Evolutionary conservation across 2,329 filamentous ascomycete genomes (phyloP), one percentile per base, ranked within the genome.

Genomic region (Sclerotiophoma versabilis): DNA sequence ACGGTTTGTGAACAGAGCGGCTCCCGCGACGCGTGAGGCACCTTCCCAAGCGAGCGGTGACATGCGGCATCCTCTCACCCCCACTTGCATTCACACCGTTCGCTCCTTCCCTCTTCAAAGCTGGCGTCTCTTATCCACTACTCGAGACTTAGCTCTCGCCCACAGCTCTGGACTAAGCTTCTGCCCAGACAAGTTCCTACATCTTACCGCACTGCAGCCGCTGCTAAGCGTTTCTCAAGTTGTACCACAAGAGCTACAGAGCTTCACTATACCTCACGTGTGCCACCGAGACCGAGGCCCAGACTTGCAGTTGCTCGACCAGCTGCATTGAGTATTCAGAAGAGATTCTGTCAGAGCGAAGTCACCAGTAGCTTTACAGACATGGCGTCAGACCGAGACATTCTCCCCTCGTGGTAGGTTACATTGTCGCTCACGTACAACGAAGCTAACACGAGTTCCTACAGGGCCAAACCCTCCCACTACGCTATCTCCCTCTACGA

Each of bases 401-500:
- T 80, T 49, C 75, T 80, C 38, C 75, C 78, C 9, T 68, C 74
- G 56, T 75, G 75, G 78, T 79, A 59, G 69, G 76, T 60, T 20
- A 2, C 19, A 50, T n/a, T 36, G 15, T 15, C 4, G 4, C 26
- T 9, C 19, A 3, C 9, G 12, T 14, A n/a, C 27, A 25, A 45
- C 15, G 20, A 34, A 32, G 47, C 66, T 73, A 32, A 73, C 60
- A 47, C n/a, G 8, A 12, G 19, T 14, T 38, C 33, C 14, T 29
- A 33, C 57, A 87, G 85, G 71, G 86, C 93, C 72, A 93, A 92
- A 79, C 92, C 95, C 2, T 80, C 82, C 59, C 92, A 98, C 79
- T 99, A 99, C 79, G 81, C 85, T 69, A 82, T 99, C 62, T 91
- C 88, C 50, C 84, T 99, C 65, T 86, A 83, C 71, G 88, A 95